phyloP scores from a whole-genome alignment of 345 rosid genomes.

The Turritis glabra region DNA sequence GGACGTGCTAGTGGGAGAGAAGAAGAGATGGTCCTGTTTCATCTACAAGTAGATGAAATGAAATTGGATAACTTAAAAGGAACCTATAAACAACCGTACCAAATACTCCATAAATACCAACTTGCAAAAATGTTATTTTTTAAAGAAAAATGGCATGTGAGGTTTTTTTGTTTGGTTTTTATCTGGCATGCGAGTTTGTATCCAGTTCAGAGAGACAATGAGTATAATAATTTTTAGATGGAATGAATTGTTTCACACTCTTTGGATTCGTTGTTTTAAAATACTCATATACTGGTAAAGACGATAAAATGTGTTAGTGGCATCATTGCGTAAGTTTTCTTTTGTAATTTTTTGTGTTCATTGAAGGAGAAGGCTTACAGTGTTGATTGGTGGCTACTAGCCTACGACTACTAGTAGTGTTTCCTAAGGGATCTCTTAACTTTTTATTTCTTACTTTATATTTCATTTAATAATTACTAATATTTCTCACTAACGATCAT shows the following conservation, averaged over 20 bases:
- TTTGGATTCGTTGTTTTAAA: slow-evolving; percentile 21
- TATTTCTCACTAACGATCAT: too few relatives aligned
- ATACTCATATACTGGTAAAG: background rate
- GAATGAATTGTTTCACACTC: slow-evolving; percentile 30
- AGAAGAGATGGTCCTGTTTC: slow-evolving; percentile 22
- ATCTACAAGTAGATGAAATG: slow-evolving; percentile 21
- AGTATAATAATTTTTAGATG: background rate
- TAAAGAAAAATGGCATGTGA: slow-evolving; percentile 5
- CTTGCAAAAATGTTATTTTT: slow-evolving; percentile 14
- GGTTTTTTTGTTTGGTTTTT: background rate
- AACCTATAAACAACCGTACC: slow-evolving; percentile 29
- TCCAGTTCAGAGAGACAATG: background rate
- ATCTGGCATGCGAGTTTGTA: slow-evolving; percentile 24
- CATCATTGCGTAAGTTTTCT: slow-evolving; percentile 33
- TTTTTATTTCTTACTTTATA: slow-evolving; percentile 20
- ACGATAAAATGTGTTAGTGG: background rate
- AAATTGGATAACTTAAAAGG: slow-evolving; percentile 36
- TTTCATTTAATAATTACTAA: too few relatives aligned
- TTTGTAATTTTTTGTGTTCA: slow-evolving; percentile 12
- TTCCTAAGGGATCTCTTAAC: slow-evolving; percentile 13
- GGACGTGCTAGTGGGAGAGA: slow-evolving; percentile 15
- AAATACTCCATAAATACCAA: slow-evolving; percentile 34
- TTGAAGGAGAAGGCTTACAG: slow-evolving; percentile 38
- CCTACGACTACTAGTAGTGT: slow-evolving; percentile 23
- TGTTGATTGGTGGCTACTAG: slow-evolving; percentile 34